A percentile compares a stretch with the other conserved stretches of the same genome.
Conservation (phyloP, 192 early-diverging fungal genomes). For the Coemansia sp. region DNA sequence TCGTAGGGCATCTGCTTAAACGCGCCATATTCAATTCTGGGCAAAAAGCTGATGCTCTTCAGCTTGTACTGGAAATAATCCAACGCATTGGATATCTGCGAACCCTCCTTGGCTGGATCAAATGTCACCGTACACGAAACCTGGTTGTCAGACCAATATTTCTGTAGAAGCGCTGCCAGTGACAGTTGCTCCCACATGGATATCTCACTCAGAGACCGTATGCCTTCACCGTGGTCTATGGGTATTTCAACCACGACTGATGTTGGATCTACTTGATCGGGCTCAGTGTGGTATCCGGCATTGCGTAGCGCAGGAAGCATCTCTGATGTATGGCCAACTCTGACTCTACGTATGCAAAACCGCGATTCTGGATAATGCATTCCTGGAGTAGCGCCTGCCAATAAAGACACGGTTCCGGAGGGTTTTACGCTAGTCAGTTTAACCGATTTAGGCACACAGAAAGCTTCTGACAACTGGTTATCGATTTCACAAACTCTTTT, state of each 20-base stretch:
- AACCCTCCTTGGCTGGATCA: constrained; percentile 36
- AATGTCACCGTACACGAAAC: constrained; percentile 56
- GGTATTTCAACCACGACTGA: constrained; percentile 52
- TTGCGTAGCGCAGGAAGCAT: constrained; percentile 21
- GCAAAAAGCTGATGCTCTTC: constrained; percentile 55
- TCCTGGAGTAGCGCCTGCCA: constrained; percentile 56
- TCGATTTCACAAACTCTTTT: constrained; percentile 27
- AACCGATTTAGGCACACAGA: constrained; percentile 45
- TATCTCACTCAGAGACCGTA: constrained; percentile 36
- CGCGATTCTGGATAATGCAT: constrained; percentile 58
- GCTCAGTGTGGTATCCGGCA: constrained; percentile 44
- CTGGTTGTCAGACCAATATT: constrained; percentile 55
- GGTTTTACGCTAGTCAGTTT: constrained; percentile 57
- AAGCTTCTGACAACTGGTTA: constrained; percentile 31
- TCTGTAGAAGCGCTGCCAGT: constrained; percentile 52
- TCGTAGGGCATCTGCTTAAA: constrained; percentile 57
- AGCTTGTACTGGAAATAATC: constrained; percentile 57
- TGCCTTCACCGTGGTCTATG: constrained; percentile 49
- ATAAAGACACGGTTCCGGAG: constrained; percentile 50
- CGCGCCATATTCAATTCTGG: constrained; percentile 32
- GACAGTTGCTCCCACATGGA: constrained; percentile 58
- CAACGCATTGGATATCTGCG: constrained; percentile 29
- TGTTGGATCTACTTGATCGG: constrained; percentile 37
- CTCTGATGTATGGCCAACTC: constrained; percentile 32
- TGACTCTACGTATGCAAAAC: constrained; percentile 55